A percentile compares a stretch with the other conserved stretches of the same genome.
These are phyloP conservation scores for Vanrija sp. DNA, from an alignment of 1,284 basidiomycete genomes.

Conservation along the genomic window DNA sequence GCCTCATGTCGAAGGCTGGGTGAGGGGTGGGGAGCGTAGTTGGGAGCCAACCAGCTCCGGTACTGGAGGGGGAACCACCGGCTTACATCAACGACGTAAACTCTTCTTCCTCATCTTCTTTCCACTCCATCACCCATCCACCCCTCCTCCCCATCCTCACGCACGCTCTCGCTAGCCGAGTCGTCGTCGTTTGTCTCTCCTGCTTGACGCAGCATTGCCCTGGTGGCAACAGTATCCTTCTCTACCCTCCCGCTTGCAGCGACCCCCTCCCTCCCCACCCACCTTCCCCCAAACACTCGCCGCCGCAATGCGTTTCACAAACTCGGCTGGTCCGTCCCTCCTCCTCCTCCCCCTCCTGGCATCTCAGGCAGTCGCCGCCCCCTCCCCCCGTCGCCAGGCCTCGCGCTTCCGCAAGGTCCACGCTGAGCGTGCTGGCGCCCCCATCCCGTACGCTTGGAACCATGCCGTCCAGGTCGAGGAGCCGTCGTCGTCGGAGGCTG, in stretches of 20 bases:
- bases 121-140: background rate
- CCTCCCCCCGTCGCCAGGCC: conserved; percentile 21
- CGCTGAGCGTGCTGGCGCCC: conserved; percentile 7
- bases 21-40: no score
- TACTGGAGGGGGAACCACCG: background rate
- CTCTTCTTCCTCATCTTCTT: background rate
- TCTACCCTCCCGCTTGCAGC: conserved; percentile 7
- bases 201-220: conserved; percentile 32
- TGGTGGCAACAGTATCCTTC: conserved; percentile 19
- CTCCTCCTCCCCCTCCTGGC: conserved; percentile 36
- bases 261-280: conserved; percentile 6
- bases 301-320: conserved; percentile 13
- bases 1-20: no score
- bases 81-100: background rate
- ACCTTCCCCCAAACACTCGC: background rate
- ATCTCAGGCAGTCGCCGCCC: conserved; percentile 25
- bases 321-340: conserved; percentile 19
- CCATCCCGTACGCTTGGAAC: background rate
- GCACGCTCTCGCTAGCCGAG: conserved; percentile 19
- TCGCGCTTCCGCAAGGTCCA: conserved; percentile 23
- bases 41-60: background rate
- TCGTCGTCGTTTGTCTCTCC: conserved; percentile 7
- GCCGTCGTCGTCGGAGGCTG: background rate
- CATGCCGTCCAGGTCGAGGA: background rate
- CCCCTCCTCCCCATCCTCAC: background rate